Evolutionary conservation across 306 rosid genomes (phyloP), one percentile per base, ranked within the genome.

Genomic region (Macrotyloma uniflorum): DNA sequence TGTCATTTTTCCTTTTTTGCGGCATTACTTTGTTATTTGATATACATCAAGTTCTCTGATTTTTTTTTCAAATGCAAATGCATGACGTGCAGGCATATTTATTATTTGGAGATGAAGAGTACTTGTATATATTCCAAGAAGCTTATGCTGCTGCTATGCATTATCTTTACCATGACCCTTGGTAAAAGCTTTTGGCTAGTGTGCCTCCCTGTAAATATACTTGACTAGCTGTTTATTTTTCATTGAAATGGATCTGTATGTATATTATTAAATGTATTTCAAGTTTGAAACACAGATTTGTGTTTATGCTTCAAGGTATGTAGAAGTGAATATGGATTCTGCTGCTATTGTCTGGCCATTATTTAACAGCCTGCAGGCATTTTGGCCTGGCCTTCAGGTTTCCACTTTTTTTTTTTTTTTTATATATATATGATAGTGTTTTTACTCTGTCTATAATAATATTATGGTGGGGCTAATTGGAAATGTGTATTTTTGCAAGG

Each of bases 301-400:
- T 70, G 50, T 75, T 76, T 68, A 5, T 82, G 55, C 76, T 72
- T 78, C 80, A 70, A 94, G 98, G 98, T 94, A 92, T 80, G 97
- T 94, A 46, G 98, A 94, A 84, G 98, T 94, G 70, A 94, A 94
- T 81, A 94, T 94, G 98, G 98, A 94, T 70, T 88, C 98, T 24
- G 97, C 93, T 72, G 93, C 97, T 82, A 84, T 94, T 10, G 98
- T 94, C 73, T 94, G 98, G 98, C 97, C 98, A 54, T 79, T 94
- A 72, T 94, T 92, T 83, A 94, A 94, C 87, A 94, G 98, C 84
- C 87, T 94, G 85, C 98, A 94, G 88, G 98, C 98, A 42, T 94
- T 94, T 86, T 94, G 98, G 98, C 98, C 98, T 5, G 98, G 98
- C 75, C 97, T 94, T 85, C 98, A 94, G 98, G 98, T 94, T 90